Evolutionary conservation across 2,329 filamentous ascomycete genomes (phyloP).

Genomic region (Hypocrella siamensis): DNA sequence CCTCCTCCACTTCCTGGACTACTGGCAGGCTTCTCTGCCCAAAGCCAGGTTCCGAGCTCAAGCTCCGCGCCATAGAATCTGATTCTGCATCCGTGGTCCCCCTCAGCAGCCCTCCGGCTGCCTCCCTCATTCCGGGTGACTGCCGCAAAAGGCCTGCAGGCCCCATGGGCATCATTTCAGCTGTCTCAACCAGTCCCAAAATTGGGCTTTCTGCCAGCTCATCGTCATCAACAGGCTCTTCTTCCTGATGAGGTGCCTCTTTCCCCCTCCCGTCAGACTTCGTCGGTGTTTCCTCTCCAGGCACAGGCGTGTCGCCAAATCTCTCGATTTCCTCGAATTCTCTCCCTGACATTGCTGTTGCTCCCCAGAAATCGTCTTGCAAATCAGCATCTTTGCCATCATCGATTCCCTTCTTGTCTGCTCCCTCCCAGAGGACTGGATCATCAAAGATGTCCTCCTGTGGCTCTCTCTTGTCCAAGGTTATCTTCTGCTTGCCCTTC

Average conservation of each 20-base stretch:
- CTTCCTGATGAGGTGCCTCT: conserved; percentile 10
- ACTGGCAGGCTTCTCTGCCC: conserved; percentile 30
- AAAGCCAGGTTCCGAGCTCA: conserved; percentile 19
- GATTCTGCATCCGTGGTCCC: conserved; percentile 11
- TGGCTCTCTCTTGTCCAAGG: conserved; percentile 21
- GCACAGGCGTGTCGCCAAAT: conserved; percentile 5
- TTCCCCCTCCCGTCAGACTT: conserved; percentile 9
- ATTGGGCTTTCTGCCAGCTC: conserved; percentile 22
- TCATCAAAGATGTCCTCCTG: conserved; percentile 29
- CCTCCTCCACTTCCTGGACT: conserved; percentile 34
- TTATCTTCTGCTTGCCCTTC: conserved; percentile 16
- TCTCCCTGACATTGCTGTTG: conserved; percentile 1
- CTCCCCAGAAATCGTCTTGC: conserved; percentile 15
- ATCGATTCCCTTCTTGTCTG: conserved; percentile 19
- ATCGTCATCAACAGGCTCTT: conserved; percentile 9
- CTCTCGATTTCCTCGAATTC: neutral
- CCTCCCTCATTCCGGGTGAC: conserved; percentile 15
- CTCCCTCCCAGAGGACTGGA: conserved; percentile 26
- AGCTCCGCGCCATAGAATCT: conserved; percentile 8
- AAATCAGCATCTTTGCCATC: conserved; percentile 7
- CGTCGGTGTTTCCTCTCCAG: conserved; percentile 7
- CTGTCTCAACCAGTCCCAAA: conserved; percentile 14
- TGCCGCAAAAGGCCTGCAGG: conserved; percentile 14
- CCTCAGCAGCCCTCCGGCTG: conserved; percentile 13
- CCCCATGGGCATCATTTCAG: conserved; percentile 4